Evolutionary conservation across 2,329 filamentous ascomycete species (phyloP), one percentile per base, ranked within the genome.

Genomic region (Penicillium crustosum): DNA sequence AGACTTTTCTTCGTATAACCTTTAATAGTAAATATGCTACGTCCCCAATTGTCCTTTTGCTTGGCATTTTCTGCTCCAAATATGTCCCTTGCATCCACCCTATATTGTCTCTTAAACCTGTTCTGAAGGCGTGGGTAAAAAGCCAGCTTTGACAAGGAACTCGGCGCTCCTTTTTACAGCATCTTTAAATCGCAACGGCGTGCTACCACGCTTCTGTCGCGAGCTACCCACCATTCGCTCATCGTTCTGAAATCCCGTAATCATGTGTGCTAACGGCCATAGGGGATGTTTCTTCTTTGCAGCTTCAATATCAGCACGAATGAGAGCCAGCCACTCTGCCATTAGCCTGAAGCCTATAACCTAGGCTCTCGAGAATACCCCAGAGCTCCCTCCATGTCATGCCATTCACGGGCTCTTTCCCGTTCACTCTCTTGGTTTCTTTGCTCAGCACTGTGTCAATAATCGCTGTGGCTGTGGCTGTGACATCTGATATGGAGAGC

Each of bases 331-430:
- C 27, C 43, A 31, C 2, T 45, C 27, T 31, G 10, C 9, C 23
- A 23, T 39, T 58, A 8, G 47, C 41, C 23, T 56, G 38, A 21
- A 64, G 44, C 53, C 51, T 62, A 8, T 52, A 50, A 6, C 36
- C 50, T 9, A 57, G 42, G 19, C 35, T 33, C 17, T 49, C 48
- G 49, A 63, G 48, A 21, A 63, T 57, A 1, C 58, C 54, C 61
- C 59, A 63, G 41, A 63, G 60, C 9, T 63, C 61, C 19, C 49
- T 49, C 39, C 57, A 57, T 13, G 56, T 58, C 7, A 61, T 55
- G 21, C 61, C 61, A 29, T 61, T 43, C 3, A n/a, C 13, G n/a
- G 44, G 45, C 3, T 23, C 19, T n/a, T 36, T 48, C 10, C 19
- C 27, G 15, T 0, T 6, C 15, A 47, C 25, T 23, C 33, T 55